A percentile compares a stretch with the other conserved stretches of the same genome.
These are phyloP conservation scores for Phytophthora boehmeriae DNA, from an alignment of 352 stramenopile species.

Conservation along the genomic window DNA sequence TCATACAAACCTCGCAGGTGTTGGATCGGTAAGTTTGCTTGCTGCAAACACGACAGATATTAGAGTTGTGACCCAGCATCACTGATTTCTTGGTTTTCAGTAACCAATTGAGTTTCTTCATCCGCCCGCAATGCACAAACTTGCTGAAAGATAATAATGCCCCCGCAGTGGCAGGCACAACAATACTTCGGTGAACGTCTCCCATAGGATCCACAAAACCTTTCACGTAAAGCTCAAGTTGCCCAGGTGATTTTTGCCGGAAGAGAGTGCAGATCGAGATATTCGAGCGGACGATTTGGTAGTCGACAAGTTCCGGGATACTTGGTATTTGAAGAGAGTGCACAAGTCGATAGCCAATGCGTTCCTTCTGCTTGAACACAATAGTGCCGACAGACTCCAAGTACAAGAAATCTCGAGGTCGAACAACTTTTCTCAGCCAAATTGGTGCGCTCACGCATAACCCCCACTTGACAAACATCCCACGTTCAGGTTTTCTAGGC, in stretches of 20 bases:
- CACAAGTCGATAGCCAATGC: conserved; percentile 22
- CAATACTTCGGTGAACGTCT: conserved; percentile 7
- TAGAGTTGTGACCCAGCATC: background rate
- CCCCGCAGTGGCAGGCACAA: conserved; percentile 1
- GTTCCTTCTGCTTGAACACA: conserved; percentile 12
- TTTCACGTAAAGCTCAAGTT: conserved; percentile 23
- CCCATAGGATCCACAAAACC: conserved; percentile 16
- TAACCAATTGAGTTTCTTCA: conserved; percentile 34
- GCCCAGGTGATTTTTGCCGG: conserved; percentile 8
- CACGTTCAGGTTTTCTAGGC: conserved; percentile 32
- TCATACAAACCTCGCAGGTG: conserved; percentile 6
- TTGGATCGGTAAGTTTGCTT: background rate
- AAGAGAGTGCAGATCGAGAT: conserved; percentile 31
- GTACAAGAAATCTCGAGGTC: conserved; percentile 37
- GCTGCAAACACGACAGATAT: conserved; percentile 13
- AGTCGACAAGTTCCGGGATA: conserved; percentile 18
- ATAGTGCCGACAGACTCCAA: conserved; percentile 38
- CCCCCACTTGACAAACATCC: conserved; percentile 45
- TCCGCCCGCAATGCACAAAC: conserved; percentile 17
- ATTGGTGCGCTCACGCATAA: conserved; percentile 8
- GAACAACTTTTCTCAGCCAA: conserved; percentile 16
- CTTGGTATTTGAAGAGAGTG: conserved; percentile 27
- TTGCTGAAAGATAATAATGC: conserved; percentile 14
- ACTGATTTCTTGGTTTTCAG: conserved; percentile 9
- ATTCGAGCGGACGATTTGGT: conserved; percentile 25